Evolutionary conservation across 1,284 basidiomycete genomes (phyloP).

Genomic region (Dichomitus squalens): DNA sequence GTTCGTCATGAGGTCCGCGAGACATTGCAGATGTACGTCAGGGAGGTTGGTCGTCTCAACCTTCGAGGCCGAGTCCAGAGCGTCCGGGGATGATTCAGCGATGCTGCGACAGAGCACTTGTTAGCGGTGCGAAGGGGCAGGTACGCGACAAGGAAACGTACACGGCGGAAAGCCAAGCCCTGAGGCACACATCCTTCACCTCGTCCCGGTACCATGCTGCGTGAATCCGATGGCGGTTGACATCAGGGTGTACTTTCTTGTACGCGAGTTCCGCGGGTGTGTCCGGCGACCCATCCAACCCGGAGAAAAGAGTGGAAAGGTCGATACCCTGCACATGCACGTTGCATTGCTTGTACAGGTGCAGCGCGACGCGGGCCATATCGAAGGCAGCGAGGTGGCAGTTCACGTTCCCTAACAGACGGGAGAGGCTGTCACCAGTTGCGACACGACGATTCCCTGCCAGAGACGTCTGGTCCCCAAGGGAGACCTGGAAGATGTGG

Average conservation of each 20-base stretch:
- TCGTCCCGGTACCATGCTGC: slow-evolving; percentile 7
- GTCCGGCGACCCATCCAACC: not conserved
- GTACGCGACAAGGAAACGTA: not conserved
- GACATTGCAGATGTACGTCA: slow-evolving; percentile 16
- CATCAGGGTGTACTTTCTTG: not conserved
- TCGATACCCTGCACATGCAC: slow-evolving; percentile 12
- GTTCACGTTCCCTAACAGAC: not conserved
- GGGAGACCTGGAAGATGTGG: slow-evolving; percentile 9
- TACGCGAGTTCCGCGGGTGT: slow-evolving; percentile 11
- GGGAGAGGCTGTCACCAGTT: not conserved
- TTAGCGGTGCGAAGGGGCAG: not conserved
- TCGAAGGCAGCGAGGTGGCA: slow-evolving; percentile 10
- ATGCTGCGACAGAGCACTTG: not conserved
- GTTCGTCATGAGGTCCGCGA: slow-evolving; percentile 25
- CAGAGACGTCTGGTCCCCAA: not conserved
- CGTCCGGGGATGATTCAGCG: not conserved
- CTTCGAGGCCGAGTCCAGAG: not conserved
- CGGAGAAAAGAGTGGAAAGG: slow-evolving; percentile 7
- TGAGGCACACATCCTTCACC: slow-evolving; percentile 10
- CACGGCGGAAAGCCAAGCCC: slow-evolving; percentile 14
- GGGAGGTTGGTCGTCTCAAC: slow-evolving; percentile 11
- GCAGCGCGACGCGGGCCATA: slow-evolving; percentile 17
- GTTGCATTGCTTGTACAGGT: slow-evolving; percentile 6
- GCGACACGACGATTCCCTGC: not conserved
- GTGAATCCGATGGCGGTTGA: not conserved